Evolutionary conservation across 2,329 filamentous ascomycete species (phyloP).

Genomic region (Botrytis fragariae): DNA sequence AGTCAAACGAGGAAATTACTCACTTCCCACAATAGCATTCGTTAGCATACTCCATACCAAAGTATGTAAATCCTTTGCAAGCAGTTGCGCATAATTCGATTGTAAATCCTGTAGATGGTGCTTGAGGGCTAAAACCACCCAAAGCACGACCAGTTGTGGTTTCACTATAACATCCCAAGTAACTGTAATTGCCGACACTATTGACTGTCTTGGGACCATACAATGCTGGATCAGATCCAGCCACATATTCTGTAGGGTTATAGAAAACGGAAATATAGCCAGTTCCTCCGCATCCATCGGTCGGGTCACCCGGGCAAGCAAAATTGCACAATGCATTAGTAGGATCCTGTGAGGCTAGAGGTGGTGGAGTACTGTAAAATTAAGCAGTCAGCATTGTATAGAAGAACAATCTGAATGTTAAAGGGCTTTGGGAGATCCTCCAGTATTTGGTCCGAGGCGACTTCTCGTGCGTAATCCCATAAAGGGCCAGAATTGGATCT

Average conservation of each 20-base stretch:
- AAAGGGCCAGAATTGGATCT: not conserved
- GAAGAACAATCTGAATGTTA: not conserved
- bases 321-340: slow-evolving; percentile 28
- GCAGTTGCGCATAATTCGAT: slow-evolving; percentile 30
- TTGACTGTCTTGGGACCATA: slow-evolving; percentile 30
- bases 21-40: slow-evolving; percentile 39
- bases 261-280: slow-evolving; percentile 31
- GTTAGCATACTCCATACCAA: slow-evolving; percentile 38
- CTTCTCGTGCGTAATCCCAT: not conserved
- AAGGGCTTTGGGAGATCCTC: not conserved
- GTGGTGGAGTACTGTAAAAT: slow-evolving; percentile 28
- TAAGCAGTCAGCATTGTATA: not conserved
- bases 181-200: slow-evolving; percentile 31
- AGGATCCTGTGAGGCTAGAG: slow-evolving; percentile 26
- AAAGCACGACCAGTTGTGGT: slow-evolving; percentile 26
- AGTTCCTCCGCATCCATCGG: slow-evolving; percentile 25
- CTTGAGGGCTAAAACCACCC: slow-evolving; percentile 24
- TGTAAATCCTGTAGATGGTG: slow-evolving; percentile 26
- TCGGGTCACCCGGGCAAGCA: slow-evolving; percentile 22
- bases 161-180: slow-evolving; percentile 41
- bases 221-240: slow-evolving; percentile 26
- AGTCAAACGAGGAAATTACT: not conserved
- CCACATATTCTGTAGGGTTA: slow-evolving; percentile 28
- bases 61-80: slow-evolving; percentile 28
- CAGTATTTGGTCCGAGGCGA: not conserved